Evolutionary conservation across 768 basidiomycete species (phyloP), one percentile per base, ranked within the genome.

Genomic region (Pulveroboletus sp.): DNA sequence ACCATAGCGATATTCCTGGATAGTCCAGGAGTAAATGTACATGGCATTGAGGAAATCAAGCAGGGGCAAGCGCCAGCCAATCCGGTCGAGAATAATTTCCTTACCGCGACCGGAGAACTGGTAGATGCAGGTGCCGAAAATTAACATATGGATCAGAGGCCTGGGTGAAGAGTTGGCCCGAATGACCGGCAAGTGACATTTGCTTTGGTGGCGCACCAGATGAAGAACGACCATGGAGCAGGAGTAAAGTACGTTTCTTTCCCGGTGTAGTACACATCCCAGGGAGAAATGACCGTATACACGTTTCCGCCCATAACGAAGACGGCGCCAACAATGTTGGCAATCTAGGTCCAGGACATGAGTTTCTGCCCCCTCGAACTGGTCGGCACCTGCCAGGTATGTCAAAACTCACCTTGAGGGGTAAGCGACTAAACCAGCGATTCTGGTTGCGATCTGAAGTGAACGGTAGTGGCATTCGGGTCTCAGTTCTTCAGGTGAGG

Each of bases 241-340:
- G 85, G 85, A 1, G 85, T 86, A 52, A 86, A 73, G 69, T 84
- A 86, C 4, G 85, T 86, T 53, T 78, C 76, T 64, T 77, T 79
- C 26, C 76, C 76, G 3, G 64, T 59, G 52, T 69, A 69, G 62
- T 80, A 80, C 28, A 70, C 64, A 40, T 72, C 75, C 52, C 67
- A 70, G 6, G 80, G 81, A 31, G 77, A 78, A 10, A 80, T 77
- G 50, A 85, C 72, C 28, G 76, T 74, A 69, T 80, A 83, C 50
- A 83, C 73, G 63, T 84, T 84, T 43, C 76, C 76, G 24, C 79
- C 83, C 52, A 83, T 71, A 52, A 82, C 77, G 45, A 77, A 60
- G 64, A 81, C 54, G 51, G 78, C 82, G 43, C 76, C 76, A 49
- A 80, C 41, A 39, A 84, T 72, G 65, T 84, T 84, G 48, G 76